Percentiles rank a stretch among this genome's conserved stretches.
phyloP scores from a whole-genome alignment of 306 rosid genomes.

The Sechiopsis laciniata region DNA sequence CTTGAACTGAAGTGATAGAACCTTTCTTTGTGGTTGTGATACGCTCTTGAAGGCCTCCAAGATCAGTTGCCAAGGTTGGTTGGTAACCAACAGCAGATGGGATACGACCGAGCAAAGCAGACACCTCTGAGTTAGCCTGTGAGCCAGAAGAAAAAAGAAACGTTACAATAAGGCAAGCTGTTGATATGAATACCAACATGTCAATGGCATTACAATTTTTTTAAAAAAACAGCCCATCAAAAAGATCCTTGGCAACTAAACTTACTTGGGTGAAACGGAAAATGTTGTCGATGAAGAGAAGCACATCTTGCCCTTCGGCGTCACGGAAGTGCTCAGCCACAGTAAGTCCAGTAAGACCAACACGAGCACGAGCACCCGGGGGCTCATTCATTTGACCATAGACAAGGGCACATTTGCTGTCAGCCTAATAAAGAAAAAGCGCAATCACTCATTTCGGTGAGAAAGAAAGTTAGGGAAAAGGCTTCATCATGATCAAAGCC shows the following conservation, averaged over 20 bases:
- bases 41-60: constrained; percentile 99
- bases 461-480: background rate
- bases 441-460: background rate
- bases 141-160: background rate
- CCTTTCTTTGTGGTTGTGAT: constrained; percentile 98
- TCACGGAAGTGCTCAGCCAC: constrained; percentile 99
- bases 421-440: constrained; percentile 45
- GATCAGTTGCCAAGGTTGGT: constrained; percentile 96
- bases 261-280: constrained; percentile 95
- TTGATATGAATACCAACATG: background rate
- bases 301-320: constrained; percentile 99
- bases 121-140: constrained; percentile 99
- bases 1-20: constrained; percentile 98
- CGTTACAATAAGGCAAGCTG: background rate
- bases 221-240: background rate
- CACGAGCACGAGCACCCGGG: constrained; percentile 99
- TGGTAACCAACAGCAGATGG: constrained; percentile 99
- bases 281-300: constrained; percentile 92
- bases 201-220: background rate
- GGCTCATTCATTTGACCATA: constrained; percentile 99
- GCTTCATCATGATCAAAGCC: background rate
- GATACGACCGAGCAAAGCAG: constrained; percentile 99
- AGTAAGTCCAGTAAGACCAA: constrained; percentile 92
- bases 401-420: constrained; percentile 96
- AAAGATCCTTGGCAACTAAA: background rate